Percentiles rank a stretch among this genome's conserved stretches.
Evolutionary conservation across 352 stramenopile genomes (phyloP).

Genomic region (Phytophthora brassicae): DNA sequence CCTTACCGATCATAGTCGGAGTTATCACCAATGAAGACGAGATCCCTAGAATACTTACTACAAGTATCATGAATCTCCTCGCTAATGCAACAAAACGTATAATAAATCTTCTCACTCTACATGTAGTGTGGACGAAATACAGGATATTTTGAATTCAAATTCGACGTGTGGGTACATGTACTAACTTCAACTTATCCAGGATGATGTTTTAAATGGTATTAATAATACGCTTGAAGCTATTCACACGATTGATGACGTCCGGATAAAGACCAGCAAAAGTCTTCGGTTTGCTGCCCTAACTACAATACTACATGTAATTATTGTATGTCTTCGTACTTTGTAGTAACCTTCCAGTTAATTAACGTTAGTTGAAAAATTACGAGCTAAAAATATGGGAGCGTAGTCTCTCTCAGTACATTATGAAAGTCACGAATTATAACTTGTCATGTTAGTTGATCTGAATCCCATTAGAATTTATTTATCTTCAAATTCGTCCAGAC

Average conservation of each 20-base stretch:
- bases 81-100: conserved; percentile 7
- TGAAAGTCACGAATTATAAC: conserved; percentile 35
- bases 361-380: no score
- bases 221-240: conserved; percentile 9
- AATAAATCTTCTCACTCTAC: no score
- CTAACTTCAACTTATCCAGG: conserved; percentile 26
- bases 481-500: conserved; percentile 39
- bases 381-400: no score
- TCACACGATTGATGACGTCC: conserved; percentile 22
- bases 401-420: conserved; percentile 22
- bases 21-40: conserved; percentile 21
- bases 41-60: conserved; percentile 28
- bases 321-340: no score
- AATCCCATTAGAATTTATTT: conserved; percentile 38
- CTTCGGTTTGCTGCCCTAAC: conserved; percentile 13
- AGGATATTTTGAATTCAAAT: conserved; percentile 27
- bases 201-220: conserved; percentile 20
- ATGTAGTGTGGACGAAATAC: conserved; percentile 19
- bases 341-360: no score
- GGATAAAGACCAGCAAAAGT: conserved; percentile 18
- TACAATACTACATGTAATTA: no score
- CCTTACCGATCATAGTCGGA: conserved; percentile 22
- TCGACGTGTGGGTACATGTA: conserved; percentile 27
- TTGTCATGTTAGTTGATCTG: conserved; percentile 29
- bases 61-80: conserved; percentile 22